Evolutionary conservation across 306 rosid species (phyloP).

Genomic region (Cyamopsis tetragonoloba): DNA sequence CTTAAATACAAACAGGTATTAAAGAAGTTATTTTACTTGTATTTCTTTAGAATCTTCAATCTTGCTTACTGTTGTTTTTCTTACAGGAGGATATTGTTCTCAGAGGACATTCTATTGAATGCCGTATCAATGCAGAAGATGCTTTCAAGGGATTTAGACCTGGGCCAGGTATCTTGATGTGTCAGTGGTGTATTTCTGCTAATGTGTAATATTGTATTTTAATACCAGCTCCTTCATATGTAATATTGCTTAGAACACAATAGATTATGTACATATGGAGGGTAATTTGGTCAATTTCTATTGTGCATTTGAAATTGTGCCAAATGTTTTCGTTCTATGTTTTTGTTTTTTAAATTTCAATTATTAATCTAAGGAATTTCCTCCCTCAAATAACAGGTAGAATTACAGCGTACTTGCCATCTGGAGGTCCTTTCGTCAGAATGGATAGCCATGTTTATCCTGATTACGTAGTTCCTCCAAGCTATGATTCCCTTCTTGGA

Average conservation of each 20-base stretch:
- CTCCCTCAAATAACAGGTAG: constrained; percentile 61
- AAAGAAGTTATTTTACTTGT: constrained; percentile 21
- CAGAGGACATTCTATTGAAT: constrained; percentile 95
- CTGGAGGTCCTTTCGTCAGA: constrained; percentile 99
- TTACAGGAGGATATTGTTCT: constrained; percentile 90
- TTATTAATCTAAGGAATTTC: not conserved
- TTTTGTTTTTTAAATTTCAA: not conserved
- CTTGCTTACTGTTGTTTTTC: constrained; percentile 23
- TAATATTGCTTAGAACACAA: not conserved
- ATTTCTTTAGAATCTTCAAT: constrained; percentile 17
- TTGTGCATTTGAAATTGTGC: constrained; percentile 2
- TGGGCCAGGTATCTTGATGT: constrained; percentile 74
- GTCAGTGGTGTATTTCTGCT: constrained; percentile 21
- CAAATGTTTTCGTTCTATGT: not conserved
- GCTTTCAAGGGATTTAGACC: constrained; percentile 96
- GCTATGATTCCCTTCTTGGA: constrained; percentile 98
- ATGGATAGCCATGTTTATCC: constrained; percentile 99
- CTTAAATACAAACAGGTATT: constrained; percentile 75
- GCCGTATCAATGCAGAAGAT: constrained; percentile 98
- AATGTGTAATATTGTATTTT: constrained; percentile 3
- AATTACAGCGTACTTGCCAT: constrained; percentile 90
- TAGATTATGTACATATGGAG: not conserved
- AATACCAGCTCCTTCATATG: constrained; percentile 5
- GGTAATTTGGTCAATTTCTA: constrained; percentile 7
- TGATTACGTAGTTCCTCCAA: constrained; percentile 97